Evolutionary conservation across 108 stramenopile genomes (phyloP).

Genomic region (Stephanodiscus triporus): DNA sequence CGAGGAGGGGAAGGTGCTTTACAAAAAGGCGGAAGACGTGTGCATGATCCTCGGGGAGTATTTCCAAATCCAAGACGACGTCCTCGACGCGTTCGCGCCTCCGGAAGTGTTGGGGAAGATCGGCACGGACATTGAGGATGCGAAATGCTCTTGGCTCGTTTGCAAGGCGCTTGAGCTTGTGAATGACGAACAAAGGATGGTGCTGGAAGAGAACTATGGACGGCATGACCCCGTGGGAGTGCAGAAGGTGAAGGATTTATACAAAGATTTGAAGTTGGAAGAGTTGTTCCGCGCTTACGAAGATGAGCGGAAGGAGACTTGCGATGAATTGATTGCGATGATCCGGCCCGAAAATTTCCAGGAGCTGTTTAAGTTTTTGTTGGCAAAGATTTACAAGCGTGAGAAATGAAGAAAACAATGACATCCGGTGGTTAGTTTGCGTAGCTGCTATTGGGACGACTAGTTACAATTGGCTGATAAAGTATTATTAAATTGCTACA

Average conservation of each 20-base stretch:
- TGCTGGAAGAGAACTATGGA: slow-evolving; percentile 88
- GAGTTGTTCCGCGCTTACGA: slow-evolving; percentile 82
- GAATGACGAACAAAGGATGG: slow-evolving; percentile 53
- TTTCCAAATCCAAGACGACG: slow-evolving; percentile 99
- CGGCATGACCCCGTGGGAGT: slow-evolving; percentile 73
- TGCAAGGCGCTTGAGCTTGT: slow-evolving; percentile 81
- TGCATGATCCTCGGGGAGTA: slow-evolving; percentile 94
- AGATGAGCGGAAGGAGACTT: slow-evolving; percentile 71
- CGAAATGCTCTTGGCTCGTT: slow-evolving; percentile 99
- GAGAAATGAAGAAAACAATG: slow-evolving; percentile 88
- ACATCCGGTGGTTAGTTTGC: too few species aligned
- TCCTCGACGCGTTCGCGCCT: slow-evolving; percentile 95
- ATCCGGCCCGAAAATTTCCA: slow-evolving; percentile 62
- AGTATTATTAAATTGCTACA: too few species aligned
- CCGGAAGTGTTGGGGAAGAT: slow-evolving; percentile 97
- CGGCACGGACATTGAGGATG: slow-evolving; percentile 99
- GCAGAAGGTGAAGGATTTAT: slow-evolving; percentile 86
- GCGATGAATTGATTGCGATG: slow-evolving; percentile 53
- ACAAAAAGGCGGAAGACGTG: slow-evolving; percentile 67
- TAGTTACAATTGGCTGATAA: too few species aligned
- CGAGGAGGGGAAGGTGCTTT: slow-evolving; percentile 20
- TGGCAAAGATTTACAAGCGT: slow-evolving; percentile 97
- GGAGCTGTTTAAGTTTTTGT: slow-evolving; percentile 79
- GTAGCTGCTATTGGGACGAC: too few species aligned
- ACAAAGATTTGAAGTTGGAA: slow-evolving; percentile 83